These are phyloP conservation scores for Coemansia sp. DNA, from an alignment of 192 early-diverging fungal genomes.

Conservation along the genomic window DNA sequence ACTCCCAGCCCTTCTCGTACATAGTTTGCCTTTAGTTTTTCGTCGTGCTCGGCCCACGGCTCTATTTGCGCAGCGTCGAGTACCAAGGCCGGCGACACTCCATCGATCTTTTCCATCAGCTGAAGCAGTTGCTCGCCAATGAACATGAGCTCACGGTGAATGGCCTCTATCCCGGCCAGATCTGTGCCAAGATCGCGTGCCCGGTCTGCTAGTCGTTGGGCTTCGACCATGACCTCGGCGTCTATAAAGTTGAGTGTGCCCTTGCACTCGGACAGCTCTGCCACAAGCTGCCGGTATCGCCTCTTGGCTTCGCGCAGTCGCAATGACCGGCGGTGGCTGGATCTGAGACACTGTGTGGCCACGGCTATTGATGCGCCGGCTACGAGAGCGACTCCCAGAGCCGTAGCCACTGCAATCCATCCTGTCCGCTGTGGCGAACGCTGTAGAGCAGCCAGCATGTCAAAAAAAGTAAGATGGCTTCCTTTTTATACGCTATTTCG, in stretches of 20 bases:
- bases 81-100: slow-evolving; percentile 42
- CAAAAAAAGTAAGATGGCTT: neutral
- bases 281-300: slow-evolving; percentile 24
- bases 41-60: slow-evolving; percentile 46
- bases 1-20: slow-evolving; percentile 18
- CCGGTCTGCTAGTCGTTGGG: slow-evolving; percentile 11
- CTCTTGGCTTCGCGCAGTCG: slow-evolving; percentile 26
- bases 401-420: slow-evolving; percentile 12
- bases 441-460: neutral
- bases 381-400: slow-evolving; percentile 9
- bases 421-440: neutral
- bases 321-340: slow-evolving; percentile 22
- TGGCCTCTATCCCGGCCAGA: neutral
- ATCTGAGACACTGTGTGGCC: slow-evolving; percentile 17
- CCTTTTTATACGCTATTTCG: too few species aligned
- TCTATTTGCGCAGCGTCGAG: slow-evolving; percentile 43
- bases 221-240: slow-evolving; percentile 13
- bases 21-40: slow-evolving; percentile 15
- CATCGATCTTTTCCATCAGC: slow-evolving; percentile 48
- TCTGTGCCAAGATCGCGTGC: neutral
- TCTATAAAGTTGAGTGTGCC: slow-evolving; percentile 30
- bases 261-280: slow-evolving; percentile 41
- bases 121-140: slow-evolving; percentile 26
- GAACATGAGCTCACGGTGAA: slow-evolving; percentile 15
- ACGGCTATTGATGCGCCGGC: slow-evolving; percentile 20